Evolutionary conservation across 169 alveolate genomes (phyloP).

Genomic region (Eimeria mitis): DNA sequence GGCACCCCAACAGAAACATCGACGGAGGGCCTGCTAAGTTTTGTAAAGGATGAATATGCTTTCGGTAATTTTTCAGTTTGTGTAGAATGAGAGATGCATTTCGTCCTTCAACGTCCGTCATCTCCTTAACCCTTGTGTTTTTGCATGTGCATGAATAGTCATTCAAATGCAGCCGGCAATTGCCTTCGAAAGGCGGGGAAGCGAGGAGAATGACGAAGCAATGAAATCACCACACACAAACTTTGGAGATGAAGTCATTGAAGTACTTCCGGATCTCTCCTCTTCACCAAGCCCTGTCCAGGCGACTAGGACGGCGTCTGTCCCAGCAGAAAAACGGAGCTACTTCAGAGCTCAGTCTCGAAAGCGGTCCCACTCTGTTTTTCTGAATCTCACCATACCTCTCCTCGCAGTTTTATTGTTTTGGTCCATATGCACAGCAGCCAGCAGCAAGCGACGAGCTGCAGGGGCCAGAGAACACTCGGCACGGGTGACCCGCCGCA

Average conservation of each 20-base stretch:
- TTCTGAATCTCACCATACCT: background rate
- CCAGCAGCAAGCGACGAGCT: background rate
- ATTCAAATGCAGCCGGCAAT: background rate
- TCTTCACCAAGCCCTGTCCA: background rate
- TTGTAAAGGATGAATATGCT: no score
- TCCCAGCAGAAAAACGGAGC: background rate
- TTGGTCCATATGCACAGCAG: background rate
- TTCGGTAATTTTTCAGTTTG: background rate
- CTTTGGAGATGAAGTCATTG: background rate
- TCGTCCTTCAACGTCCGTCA: background rate
- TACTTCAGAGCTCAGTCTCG: background rate
- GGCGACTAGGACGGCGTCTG: background rate
- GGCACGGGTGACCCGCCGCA: background rate
- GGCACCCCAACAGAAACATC: background rate
- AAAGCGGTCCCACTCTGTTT: background rate
- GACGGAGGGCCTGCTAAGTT: background rate
- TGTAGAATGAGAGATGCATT: background rate
- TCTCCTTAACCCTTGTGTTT: background rate
- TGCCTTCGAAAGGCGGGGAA: background rate
- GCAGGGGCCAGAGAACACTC: background rate
- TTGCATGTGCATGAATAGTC: background rate
- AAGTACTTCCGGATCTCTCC: background rate
- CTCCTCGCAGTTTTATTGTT: background rate
- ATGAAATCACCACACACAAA: background rate
- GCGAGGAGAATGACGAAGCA: background rate